Evolutionary conservation across 352 stramenopile species (phyloP), one percentile per base, ranked within the genome.

Genomic region (Pythium periplocum): DNA sequence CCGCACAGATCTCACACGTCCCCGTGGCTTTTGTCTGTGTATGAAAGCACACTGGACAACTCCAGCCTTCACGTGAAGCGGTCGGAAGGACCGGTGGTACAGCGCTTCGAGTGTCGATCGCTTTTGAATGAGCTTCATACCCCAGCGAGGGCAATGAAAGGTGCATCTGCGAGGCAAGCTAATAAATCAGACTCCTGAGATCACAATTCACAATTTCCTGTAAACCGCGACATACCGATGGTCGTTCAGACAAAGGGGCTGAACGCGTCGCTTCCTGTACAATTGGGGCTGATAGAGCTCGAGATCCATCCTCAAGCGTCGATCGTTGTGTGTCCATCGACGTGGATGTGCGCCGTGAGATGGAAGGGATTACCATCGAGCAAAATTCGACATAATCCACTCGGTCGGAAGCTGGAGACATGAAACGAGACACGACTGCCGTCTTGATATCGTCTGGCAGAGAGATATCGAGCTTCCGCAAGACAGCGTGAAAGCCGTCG

Each of bases 321-420:
- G 17, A 26, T 26, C 17, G 48, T 61, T 10, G 56, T 49, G 6
- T 34, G 51, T 11, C 54, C 56, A 7, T 10, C 17, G 17, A 26
- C 17, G 17, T 26, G 17, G 17, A 26, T 26, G 17, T 26, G 17
- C 17, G 17, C 17, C 17, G 17, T 26, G 17, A 26, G 17, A 26
- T 26, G 17, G 17, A 26, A 26, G 17, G 17, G 17, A 26, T 43
- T 30, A 66, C 58, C 17, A 73, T 52, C 43, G 86, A 68, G 51
- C 72, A 85, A 45, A 90, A 88, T 45, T 88, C 77, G 1, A 92
- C 60, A 38, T 87, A 90, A 60, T 92, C 78, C 53, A 92, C 84
- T 39, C 66, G 78, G 33, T 85, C 71, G 1, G 65, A 66, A 30
- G 68, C 69, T 4, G 71, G 48, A 4, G 57, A 62, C 0, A 68